Percentiles rank a stretch among this genome's conserved stretches.
phyloP scores from a whole-genome alignment of 139 green algal species.

The Closterium sp. region DNA sequence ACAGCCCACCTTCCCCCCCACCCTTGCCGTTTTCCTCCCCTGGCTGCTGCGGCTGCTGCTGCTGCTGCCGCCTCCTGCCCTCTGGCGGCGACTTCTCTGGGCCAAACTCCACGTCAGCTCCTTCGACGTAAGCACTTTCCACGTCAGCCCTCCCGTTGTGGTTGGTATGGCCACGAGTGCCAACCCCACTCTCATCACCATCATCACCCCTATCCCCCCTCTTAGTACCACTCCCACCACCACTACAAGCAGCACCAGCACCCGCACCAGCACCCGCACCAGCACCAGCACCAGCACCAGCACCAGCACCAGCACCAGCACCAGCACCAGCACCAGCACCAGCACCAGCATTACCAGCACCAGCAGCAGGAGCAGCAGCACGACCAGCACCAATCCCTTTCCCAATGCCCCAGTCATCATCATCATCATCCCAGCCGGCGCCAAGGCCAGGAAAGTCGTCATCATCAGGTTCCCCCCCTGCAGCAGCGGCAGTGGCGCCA shows the following conservation, averaged over 20 bases:
- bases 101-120: background rate
- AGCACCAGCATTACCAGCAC: background rate
- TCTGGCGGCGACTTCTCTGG: background rate
- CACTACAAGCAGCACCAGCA: background rate
- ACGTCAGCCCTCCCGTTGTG: too few relatives aligned
- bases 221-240: background rate
- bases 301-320: background rate
- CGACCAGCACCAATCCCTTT: background rate
- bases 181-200: background rate
- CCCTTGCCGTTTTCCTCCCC: too few relatives aligned
- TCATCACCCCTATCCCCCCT: background rate
- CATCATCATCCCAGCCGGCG: background rate
- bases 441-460: background rate
- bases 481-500: background rate
- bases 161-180: too few relatives aligned
- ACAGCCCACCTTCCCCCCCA: too few relatives aligned
- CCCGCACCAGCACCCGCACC: background rate
- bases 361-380: background rate
- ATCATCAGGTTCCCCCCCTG: background rate
- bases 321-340: background rate
- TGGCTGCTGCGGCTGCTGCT: too few relatives aligned
- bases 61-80: too few relatives aligned
- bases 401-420: background rate
- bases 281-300: background rate
- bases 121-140: background rate